phyloP scores from a whole-genome alignment of 106 monocot genomes.

The Narthecium ossifragum region DNA sequence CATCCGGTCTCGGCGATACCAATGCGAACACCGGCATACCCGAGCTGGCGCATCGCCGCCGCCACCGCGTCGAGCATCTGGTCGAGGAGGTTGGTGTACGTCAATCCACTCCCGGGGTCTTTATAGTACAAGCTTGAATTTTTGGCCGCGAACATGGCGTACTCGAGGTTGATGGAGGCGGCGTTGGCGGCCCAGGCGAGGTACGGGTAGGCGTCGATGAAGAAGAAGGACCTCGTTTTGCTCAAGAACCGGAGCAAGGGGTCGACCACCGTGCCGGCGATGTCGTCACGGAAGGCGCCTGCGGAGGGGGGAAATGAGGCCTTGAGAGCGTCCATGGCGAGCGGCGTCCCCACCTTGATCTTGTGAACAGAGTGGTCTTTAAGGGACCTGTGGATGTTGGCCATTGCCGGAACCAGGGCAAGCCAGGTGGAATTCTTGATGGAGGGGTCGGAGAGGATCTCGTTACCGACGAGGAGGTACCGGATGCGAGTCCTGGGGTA shows the following conservation, averaged over 20 bases:
- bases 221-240: slow-evolving; percentile 50
- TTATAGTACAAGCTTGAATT: slow-evolving; percentile 21
- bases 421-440: slow-evolving; percentile 47
- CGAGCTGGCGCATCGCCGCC: slow-evolving; percentile 51
- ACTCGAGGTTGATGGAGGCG: slow-evolving; percentile 44
- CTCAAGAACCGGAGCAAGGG: slow-evolving; percentile 62
- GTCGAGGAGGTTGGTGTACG: slow-evolving; percentile 85
- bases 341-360: slow-evolving; percentile 72
- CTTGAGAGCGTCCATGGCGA: slow-evolving; percentile 75
- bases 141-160: slow-evolving; percentile 43
- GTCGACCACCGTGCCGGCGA: slow-evolving; percentile 42
- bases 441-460: slow-evolving; percentile 70
- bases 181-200: slow-evolving; percentile 61
- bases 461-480: slow-evolving; percentile 96
- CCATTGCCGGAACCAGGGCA: slow-evolving; percentile 68
- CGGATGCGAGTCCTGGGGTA: slow-evolving; percentile 36
- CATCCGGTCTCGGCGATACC: slow-evolving; percentile 84
- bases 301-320: slow-evolving; percentile 71
- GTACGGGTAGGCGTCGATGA: slow-evolving; percentile 85
- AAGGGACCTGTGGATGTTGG: slow-evolving; percentile 39
- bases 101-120: slow-evolving; percentile 43
- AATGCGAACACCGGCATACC: slow-evolving; percentile 42
- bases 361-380: slow-evolving; percentile 11
- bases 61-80: slow-evolving; percentile 71
- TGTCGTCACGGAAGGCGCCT: slow-evolving; percentile 67